Evolutionary conservation across 2,329 filamentous ascomycete genomes (phyloP).

Genomic region (Teratosphaeria destructans): DNA sequence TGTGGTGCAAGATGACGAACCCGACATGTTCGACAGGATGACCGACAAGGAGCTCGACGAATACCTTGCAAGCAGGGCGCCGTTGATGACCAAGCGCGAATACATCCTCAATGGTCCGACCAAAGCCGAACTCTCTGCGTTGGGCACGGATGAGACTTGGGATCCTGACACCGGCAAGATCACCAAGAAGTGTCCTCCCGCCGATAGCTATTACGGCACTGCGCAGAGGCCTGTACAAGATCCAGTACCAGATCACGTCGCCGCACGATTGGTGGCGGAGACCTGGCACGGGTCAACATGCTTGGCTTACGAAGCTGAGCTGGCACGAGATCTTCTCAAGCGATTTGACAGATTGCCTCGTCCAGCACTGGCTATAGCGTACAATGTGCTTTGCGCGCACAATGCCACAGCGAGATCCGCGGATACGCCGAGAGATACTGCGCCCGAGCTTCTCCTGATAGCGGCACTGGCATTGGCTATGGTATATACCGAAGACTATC

Average conservation of each 20-base stretch:
- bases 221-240: not conserved
- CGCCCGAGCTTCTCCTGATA: slow-evolving; percentile 15
- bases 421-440: not conserved
- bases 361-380: not conserved
- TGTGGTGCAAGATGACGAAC: not conserved
- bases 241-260: not conserved
- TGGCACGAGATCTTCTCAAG: not conserved
- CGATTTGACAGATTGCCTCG: not conserved
- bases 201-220: not conserved
- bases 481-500: slow-evolving; percentile 18
- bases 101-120: not conserved
- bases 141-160: not conserved
- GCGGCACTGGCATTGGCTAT: slow-evolving; percentile 18
- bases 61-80: not conserved
- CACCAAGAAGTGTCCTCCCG: not conserved
- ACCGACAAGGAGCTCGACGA: not conserved
- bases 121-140: not conserved
- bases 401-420: not conserved
- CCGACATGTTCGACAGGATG: not conserved
- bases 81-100: not conserved
- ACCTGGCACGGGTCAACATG: not conserved
- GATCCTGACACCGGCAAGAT: not conserved
- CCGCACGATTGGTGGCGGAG: not conserved
- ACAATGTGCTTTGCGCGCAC: not conserved
- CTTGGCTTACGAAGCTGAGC: not conserved